These are phyloP conservation scores for Cyclocybe aegerita DNA, from an alignment of 768 basidiomycete species.

Conservation along the genomic window DNA sequence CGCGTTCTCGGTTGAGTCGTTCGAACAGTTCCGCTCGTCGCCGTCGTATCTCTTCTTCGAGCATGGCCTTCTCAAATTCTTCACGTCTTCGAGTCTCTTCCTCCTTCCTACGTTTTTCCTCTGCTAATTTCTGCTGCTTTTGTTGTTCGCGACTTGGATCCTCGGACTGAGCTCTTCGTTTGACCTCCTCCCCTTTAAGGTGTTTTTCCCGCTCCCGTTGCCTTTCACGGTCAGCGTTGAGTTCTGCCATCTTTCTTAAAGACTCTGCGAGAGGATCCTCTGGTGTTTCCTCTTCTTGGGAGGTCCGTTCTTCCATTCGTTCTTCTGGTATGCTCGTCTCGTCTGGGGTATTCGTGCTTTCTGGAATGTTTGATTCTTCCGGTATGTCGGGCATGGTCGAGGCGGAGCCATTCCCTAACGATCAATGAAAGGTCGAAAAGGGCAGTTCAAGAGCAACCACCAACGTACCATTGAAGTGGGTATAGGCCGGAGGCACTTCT, in stretches of 20 bases:
- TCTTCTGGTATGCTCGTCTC: constrained; percentile 4
- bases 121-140: constrained; percentile 30
- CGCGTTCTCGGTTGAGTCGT: constrained; percentile 23
- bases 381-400: constrained; percentile 7
- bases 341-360: neutral
- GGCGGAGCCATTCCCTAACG: neutral
- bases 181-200: constrained; percentile 20
- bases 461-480: constrained; percentile 11
- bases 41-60: constrained; percentile 20
- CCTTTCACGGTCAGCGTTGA: constrained; percentile 19
- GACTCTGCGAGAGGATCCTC: constrained; percentile 16
- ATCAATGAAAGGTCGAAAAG: neutral
- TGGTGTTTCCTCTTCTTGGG: constrained; percentile 23
- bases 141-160: constrained; percentile 32
- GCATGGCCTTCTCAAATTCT: constrained; percentile 30
- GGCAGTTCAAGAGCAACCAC: neutral
- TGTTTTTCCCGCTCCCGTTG: constrained; percentile 19
- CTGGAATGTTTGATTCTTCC: constrained; percentile 25
- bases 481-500: constrained; percentile 28
- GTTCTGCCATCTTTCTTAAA: constrained; percentile 17
- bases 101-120: constrained; percentile 38
- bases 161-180: constrained; percentile 54
- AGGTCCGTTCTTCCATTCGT: constrained; percentile 1
- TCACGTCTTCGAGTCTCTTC: constrained; percentile 29
- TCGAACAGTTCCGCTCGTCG: constrained; percentile 20